These are phyloP conservation scores for Capronia epimyces DNA, from an alignment of 2,329 filamentous ascomycete species.

Conservation along the genomic window DNA sequence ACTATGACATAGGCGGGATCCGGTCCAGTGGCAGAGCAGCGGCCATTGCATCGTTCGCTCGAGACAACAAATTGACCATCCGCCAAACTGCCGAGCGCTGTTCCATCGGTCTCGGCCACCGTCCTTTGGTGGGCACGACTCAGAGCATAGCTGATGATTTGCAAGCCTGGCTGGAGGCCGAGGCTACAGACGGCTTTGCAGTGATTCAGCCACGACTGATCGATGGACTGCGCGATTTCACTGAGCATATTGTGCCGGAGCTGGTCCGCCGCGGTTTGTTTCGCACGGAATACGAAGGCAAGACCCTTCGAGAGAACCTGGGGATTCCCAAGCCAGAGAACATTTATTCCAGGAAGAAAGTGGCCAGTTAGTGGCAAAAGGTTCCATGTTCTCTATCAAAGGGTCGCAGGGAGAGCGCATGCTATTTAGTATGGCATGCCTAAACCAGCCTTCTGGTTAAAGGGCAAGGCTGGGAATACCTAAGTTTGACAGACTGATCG, in stretches of 20 bases:
- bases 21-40: conserved; percentile 46
- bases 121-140: conserved; percentile 49
- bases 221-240: conserved; percentile 48
- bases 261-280: conserved; percentile 50
- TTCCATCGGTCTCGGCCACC: conserved; percentile 47
- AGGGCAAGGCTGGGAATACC: too few species aligned
- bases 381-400: too few species aligned
- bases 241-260: conserved; percentile 46
- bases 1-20: too few species aligned
- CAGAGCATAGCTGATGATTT: conserved; percentile 48
- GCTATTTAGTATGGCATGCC: too few species aligned
- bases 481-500: too few species aligned
- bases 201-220: conserved; percentile 48
- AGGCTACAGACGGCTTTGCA: conserved; percentile 50
- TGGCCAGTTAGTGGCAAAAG: too few species aligned
- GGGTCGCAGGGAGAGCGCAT: too few species aligned
- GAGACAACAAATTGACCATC: conserved; percentile 45
- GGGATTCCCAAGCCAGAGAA: conserved; percentile 46
- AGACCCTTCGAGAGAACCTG: conserved; percentile 51
- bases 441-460: too few species aligned
- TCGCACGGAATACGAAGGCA: conserved; percentile 49
- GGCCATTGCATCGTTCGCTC: conserved; percentile 45
- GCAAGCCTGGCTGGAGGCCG: conserved; percentile 44
- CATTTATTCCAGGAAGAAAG: too few species aligned
- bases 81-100: conserved; percentile 49